Evolutionary conservation across 2,329 filamentous ascomycete genomes (phyloP), one percentile per base, ranked within the genome.

Genomic region (Huntiella decipiens): DNA sequence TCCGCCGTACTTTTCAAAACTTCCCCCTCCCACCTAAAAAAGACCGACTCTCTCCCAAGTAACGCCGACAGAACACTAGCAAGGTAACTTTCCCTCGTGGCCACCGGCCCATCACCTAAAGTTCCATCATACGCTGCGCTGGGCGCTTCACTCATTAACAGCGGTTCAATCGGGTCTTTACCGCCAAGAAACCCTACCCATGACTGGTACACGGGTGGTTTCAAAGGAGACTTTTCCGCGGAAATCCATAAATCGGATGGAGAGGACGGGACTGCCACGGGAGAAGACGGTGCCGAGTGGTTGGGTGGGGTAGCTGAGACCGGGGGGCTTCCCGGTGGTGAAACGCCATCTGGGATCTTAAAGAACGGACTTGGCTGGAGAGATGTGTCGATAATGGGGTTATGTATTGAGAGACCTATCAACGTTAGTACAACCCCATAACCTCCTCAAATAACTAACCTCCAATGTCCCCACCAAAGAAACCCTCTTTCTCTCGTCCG

Each of bases 131-230:
- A 82, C 2, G 71, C 67, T 7, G 59, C 58, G 1, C 78, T 65
- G 0, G 79, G 79, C 22, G 77, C 74, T 59, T 91, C 83, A 2
- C 75, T 78, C 10, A 86, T 61, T 51, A 82, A 78, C 1, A 68
- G 58, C 1, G 73, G 68, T 36, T 46, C 66, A 56, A 4, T 63
- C 55, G n/a, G 39, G 3, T 44, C 47, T 12, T 46, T 40, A n/a
- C 17, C 15, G 8, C 60, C 56, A 1, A 67, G 61, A 53, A 87
- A 87, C 1, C 60, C 62, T 52, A 85, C 77, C 83, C 83, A 91
- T 1, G 77, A 79, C 50, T 69, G 71, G 54, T 76, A 74, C 35
- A 62, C 58, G 5, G 66, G 60, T 4, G 50, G 43, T 4, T 57
- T 56, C n/a, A 53, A 44, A 2, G 53, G 42, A 7, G 55, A 51